phyloP scores from a whole-genome alignment of 306 rosid species.

The Echinosophora koreensis region DNA sequence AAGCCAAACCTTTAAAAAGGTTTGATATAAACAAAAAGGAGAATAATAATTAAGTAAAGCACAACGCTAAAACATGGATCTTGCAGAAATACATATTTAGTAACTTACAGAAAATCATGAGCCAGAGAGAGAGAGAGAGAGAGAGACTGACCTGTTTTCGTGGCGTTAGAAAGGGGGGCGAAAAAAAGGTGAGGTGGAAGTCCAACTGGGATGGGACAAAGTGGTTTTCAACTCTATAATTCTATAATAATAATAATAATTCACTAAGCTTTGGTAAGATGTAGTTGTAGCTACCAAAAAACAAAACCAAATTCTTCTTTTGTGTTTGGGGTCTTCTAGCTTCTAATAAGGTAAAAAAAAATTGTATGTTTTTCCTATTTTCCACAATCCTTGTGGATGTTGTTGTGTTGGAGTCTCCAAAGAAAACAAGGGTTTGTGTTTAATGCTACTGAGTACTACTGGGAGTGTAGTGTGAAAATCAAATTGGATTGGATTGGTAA shows the following conservation, averaged over 20 bases:
- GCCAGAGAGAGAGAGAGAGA: constrained; percentile 53
- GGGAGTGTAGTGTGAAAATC: too few species aligned
- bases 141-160: constrained; percentile 66
- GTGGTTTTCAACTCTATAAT: constrained; percentile 9
- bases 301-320: constrained; percentile 6
- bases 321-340: background rate
- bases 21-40: background rate
- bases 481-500: too few species aligned
- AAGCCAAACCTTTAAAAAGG: background rate
- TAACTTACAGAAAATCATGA: constrained; percentile 1
- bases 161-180: constrained; percentile 50
- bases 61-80: constrained; percentile 26
- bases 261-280: constrained; percentile 10
- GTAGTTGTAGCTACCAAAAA: constrained; percentile 8
- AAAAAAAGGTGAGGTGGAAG: constrained; percentile 74
- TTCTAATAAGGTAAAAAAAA: constrained; percentile 7
- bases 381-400: background rate
- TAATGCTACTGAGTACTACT: too few species aligned
- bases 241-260: too few species aligned
- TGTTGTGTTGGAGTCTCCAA: too few species aligned
- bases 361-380: constrained; percentile 1
- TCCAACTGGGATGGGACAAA: constrained; percentile 72
- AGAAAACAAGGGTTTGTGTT: too few species aligned
- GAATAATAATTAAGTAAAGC: constrained; percentile 7
- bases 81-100: constrained; percentile 34